These are phyloP conservation scores for Hypoxylon crocopeplum DNA, from an alignment of 495 filamentous ascomycete species.

Conservation along the genomic window DNA sequence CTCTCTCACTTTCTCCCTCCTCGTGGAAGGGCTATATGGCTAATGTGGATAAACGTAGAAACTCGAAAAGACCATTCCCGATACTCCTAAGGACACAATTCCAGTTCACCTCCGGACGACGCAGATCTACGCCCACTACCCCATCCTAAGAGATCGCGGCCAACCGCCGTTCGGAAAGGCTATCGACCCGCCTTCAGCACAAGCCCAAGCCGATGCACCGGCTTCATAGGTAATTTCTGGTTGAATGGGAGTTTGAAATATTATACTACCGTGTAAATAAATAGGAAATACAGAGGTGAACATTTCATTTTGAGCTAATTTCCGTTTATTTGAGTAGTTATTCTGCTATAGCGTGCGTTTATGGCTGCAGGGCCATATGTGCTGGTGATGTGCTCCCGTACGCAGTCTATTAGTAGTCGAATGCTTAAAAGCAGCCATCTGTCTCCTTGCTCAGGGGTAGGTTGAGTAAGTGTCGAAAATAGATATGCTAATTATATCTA, in stretches of 20 bases:
- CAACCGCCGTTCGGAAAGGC: conserved; percentile 43
- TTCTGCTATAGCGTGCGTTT: too few species aligned
- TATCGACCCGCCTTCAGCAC: conserved; percentile 44
- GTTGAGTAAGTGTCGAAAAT: too few species aligned
- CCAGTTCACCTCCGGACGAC: conserved; percentile 83
- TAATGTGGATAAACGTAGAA: conserved; percentile 61
- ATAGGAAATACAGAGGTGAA: conserved; percentile 19
- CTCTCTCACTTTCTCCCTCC: conserved; percentile 18
- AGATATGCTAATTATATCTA: too few species aligned
- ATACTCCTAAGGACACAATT: conserved; percentile 73
- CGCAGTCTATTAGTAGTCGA: too few species aligned
- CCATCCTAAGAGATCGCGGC: conserved; percentile 46
- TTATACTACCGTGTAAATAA: conserved; percentile 29
- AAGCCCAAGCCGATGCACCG: conserved; percentile 33
- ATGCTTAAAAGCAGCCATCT: too few species aligned
- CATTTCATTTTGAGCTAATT: background rate
- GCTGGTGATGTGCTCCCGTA: background rate
- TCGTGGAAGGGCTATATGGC: background rate
- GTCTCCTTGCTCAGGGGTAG: too few species aligned
- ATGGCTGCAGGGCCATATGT: background rate
- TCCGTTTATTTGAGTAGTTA: background rate
- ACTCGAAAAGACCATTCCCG: conserved; percentile 89
- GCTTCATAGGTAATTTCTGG: conserved; percentile 22
- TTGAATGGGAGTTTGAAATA: background rate
- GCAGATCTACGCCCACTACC: conserved; percentile 74